These are phyloP conservation scores for Cupressus sempervirens DNA, from an alignment of 75 land plant genomes.

Conservation along the genomic window DNA sequence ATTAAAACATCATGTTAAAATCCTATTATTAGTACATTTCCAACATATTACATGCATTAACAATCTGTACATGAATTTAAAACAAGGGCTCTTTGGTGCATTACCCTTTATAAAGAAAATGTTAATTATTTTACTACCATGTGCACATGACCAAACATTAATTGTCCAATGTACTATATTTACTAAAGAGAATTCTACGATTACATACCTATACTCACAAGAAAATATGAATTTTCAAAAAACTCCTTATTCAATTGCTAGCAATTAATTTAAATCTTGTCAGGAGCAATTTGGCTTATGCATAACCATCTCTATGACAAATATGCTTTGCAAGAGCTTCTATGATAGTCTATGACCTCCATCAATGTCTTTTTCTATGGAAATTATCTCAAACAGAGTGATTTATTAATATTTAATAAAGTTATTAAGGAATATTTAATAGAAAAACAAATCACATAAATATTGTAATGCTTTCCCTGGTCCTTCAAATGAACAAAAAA, in stretches of 20 bases:
- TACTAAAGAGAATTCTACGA: background rate
- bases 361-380: background rate
- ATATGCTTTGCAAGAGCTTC: background rate
- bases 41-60: background rate
- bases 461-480: background rate
- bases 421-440: background rate
- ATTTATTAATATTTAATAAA: too few relatives aligned
- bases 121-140: background rate
- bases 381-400: background rate
- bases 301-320: background rate
- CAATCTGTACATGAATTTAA: background rate
- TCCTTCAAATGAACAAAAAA: background rate
- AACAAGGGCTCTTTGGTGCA: background rate
- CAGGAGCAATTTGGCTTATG: background rate
- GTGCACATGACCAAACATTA: background rate
- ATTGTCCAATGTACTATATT: background rate
- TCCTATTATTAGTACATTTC: background rate
- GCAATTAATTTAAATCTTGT: background rate
- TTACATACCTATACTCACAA: background rate
- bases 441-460: background rate
- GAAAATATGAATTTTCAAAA: background rate
- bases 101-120: background rate
- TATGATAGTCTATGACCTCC: background rate
- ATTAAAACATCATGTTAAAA: background rate
- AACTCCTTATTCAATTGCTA: background rate